Evolutionary conservation across 306 rosid genomes (phyloP), one percentile per base, ranked within the genome.

Genomic region (Leucaena leucocephala): DNA sequence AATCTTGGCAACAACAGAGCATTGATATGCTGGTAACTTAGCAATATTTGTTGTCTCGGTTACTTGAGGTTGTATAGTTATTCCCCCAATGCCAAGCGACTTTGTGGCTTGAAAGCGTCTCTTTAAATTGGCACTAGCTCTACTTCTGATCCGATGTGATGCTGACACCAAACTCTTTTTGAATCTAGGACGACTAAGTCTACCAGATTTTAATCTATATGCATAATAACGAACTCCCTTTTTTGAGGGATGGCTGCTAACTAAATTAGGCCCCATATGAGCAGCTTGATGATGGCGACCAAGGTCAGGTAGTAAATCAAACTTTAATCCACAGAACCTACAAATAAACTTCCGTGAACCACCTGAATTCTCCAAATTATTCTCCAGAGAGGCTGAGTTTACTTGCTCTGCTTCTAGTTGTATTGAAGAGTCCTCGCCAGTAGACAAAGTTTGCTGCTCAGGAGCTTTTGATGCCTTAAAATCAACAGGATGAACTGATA

Each of bases 281-380:
- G 96, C 96, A 83, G 99, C 98, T 88, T 96, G 99, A 85, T 96
- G 99, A 82, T 96, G 99, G 54, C 98, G 94, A 76, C 98, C 99
- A 52, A 96, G 93, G 84, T 96, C 99, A 45, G 99, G 99, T 71
- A 96, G 92, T 81, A 96, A 91, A 84, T 96, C 92, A 85, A 96
- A 96, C 91, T 90, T 93, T 84, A 93, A 89, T 71, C 99, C 97
- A 85, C 99, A 96, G 78, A 96, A 90, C 94, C 91, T 89, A 89
- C 99, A 96, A 84, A 82, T 68, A 78, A 90, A 90, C 85, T 84
- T 95, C 52, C 98, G 88, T 54, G 68, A 73, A 82, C 85, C 87
- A 84, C 90, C 83, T 46, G 84, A 49, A 69, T 85, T 93, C 86
- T 85, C 89, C 19, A 85, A 78, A 71, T 79, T 85, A 81, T 87